phyloP scores from a whole-genome alignment of 768 basidiomycete genomes.

The Suillus americanus region DNA sequence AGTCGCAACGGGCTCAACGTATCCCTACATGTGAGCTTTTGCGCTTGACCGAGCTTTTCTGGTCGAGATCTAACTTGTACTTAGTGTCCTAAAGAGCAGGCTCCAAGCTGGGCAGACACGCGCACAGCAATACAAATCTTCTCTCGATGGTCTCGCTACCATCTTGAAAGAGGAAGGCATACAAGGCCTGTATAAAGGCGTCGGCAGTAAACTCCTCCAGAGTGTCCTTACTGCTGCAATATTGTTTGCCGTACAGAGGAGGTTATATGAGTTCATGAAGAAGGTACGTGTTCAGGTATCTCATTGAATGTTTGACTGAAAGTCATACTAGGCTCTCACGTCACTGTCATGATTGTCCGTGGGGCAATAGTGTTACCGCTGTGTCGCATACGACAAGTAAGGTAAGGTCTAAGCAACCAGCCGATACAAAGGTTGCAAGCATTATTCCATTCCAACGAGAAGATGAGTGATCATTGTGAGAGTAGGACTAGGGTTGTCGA shows the following conservation, averaged over 20 bases:
- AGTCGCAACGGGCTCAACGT: constrained; percentile 61
- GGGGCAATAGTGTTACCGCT: not conserved
- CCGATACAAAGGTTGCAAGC: not conserved
- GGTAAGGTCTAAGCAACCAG: not conserved
- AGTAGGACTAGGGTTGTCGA: not conserved
- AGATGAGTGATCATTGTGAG: not conserved
- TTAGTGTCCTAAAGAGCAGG: constrained; percentile 72
- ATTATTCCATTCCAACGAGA: not conserved
- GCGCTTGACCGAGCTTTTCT: not conserved
- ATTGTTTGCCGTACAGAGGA: constrained; percentile 85
- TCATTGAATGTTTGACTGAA: not conserved
- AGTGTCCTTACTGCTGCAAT: constrained; percentile 93
- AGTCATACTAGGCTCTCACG: not conserved
- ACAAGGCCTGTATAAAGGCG: constrained; percentile 84
- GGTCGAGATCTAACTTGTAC: not conserved
- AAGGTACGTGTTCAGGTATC: constrained; percentile 28
- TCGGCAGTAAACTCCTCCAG: constrained; percentile 86
- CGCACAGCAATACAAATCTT: constrained; percentile 72
- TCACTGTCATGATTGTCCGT: not conserved
- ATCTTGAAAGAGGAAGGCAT: constrained; percentile 80
- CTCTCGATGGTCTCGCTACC: constrained; percentile 71
- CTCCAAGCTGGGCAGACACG: constrained; percentile 72
- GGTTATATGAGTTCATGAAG: constrained; percentile 75
- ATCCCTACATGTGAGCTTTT: constrained; percentile 66
- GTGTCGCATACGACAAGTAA: not conserved